Conservation (phyloP, 371 early-diverging fungal species). For the Mortierella sp. region DNA sequence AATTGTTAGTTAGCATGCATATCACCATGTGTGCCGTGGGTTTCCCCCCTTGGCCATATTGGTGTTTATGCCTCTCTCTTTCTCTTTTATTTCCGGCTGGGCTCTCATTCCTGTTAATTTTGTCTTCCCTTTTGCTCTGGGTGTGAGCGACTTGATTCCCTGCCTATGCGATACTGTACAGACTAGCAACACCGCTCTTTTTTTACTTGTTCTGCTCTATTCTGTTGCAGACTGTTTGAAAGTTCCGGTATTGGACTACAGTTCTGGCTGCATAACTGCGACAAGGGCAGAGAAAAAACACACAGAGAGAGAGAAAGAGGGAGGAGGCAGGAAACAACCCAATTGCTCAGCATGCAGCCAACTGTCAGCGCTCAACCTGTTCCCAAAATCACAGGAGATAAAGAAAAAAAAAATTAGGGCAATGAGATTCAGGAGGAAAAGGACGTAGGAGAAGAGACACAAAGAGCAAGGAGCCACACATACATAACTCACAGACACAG, state of each 20-base stretch:
- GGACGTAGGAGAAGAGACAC: conserved; percentile 8
- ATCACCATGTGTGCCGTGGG: too few relatives aligned
- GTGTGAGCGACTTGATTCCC: neutral
- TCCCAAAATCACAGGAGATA: conserved; percentile 3
- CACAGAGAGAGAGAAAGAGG: neutral
- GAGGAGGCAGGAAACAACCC: conserved; percentile 6
- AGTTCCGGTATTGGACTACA: too few relatives aligned
- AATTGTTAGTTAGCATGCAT: too few relatives aligned
- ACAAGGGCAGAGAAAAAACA: neutral
- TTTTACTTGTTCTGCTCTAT: too few relatives aligned
- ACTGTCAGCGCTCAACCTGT: neutral
- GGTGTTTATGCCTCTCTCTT: conserved; percentile 3
- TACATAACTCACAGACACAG: too few relatives aligned
- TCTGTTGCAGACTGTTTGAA: too few relatives aligned
- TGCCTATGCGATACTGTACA: neutral
- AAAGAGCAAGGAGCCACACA: conserved; percentile 52
- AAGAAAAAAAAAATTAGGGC: conserved; percentile 13
- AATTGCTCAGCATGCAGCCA: neutral
- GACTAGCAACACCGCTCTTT: too few relatives aligned
- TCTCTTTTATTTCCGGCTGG: conserved; percentile 32
- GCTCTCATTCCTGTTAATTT: conserved; percentile 9
- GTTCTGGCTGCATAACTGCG: too few relatives aligned
- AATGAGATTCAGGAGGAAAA: conserved; percentile 37
- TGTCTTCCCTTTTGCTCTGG: conserved; percentile 1
- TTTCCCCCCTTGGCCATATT: neutral